Conservation (phyloP, 2,329 filamentous ascomycete species). For the Dactylellina leptospora region DNA sequence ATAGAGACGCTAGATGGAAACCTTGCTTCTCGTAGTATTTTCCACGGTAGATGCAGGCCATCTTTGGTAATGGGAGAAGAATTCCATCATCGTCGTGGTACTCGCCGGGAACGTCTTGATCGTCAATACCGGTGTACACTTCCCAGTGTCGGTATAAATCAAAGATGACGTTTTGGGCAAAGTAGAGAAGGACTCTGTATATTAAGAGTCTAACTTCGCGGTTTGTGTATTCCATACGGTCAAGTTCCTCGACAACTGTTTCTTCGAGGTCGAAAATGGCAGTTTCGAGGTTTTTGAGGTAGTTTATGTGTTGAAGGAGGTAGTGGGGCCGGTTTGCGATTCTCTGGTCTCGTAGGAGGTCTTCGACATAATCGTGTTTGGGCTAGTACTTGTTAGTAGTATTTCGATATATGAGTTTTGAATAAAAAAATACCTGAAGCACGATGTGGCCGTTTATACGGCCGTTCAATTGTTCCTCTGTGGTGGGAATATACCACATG, state of each 20-base stretch:
- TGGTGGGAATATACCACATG: slow-evolving; percentile 9
- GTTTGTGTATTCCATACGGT: slow-evolving; percentile 1
- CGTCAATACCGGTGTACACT: slow-evolving; percentile 11
- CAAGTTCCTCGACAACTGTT: background rate
- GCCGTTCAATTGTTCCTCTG: background rate
- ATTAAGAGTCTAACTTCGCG: background rate
- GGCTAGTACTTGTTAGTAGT: background rate
- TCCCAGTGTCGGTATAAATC: slow-evolving; percentile 19
- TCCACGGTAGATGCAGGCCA: slow-evolving; percentile 4
- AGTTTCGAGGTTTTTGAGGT: slow-evolving; percentile 10
- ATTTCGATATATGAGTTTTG: background rate
- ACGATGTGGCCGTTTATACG: background rate
- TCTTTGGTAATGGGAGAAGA: slow-evolving; percentile 3
- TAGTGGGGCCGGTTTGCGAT: slow-evolving; percentile 12
- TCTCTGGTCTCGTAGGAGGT: background rate
- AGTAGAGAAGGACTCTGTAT: slow-evolving; percentile 6
- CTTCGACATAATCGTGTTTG: slow-evolving; percentile 12
- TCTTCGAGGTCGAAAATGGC: slow-evolving; percentile 7
- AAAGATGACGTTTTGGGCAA: slow-evolving; percentile 13
- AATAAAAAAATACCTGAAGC: background rate
- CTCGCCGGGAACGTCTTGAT: slow-evolving; percentile 10
- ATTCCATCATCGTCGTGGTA: slow-evolving; percentile 15
- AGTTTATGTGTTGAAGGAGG: background rate
- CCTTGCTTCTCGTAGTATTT: slow-evolving; percentile 18
- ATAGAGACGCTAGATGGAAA: slow-evolving; percentile 5